These are phyloP conservation scores for Pseudopithomyces maydicus DNA, from an alignment of 2,329 filamentous ascomycete genomes.

Conservation along the genomic window DNA sequence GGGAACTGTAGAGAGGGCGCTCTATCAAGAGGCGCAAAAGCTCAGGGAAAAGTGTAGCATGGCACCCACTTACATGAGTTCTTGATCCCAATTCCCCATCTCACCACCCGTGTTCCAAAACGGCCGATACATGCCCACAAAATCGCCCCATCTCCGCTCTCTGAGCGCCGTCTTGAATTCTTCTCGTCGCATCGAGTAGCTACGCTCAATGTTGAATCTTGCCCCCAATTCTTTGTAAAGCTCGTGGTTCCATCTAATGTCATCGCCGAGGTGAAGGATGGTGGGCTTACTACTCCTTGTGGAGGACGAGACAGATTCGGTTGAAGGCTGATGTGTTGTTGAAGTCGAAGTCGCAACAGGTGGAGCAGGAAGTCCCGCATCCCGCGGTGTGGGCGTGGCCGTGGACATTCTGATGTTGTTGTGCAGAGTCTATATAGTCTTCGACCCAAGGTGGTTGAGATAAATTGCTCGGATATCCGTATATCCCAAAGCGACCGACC, in stretches of 20 bases:
- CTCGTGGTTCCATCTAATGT: conserved; percentile 52
- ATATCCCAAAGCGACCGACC: too few species aligned
- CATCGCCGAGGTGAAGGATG: conserved; percentile 51
- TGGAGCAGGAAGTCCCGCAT: conserved; percentile 22
- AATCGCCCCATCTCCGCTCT: conserved; percentile 48
- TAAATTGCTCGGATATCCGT: not conserved
- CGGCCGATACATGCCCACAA: conserved; percentile 58
- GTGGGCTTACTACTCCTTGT: conserved; percentile 36
- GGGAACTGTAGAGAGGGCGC: not conserved
- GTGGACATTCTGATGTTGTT: conserved; percentile 20
- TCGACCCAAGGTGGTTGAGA: not conserved
- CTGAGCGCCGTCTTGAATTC: conserved; percentile 48
- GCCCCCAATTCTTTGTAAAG: conserved; percentile 44
- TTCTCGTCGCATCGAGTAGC: conserved; percentile 44
- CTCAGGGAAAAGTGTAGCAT: not conserved
- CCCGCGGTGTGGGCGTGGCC: conserved; percentile 31
- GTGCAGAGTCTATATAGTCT: too few species aligned
- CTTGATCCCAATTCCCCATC: conserved; percentile 67
- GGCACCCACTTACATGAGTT: conserved; percentile 53
- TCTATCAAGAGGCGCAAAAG: too few species aligned
- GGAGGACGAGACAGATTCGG: not conserved
- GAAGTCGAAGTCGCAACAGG: not conserved
- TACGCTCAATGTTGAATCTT: conserved; percentile 47
- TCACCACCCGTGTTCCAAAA: conserved; percentile 70
- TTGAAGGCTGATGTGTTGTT: not conserved